Conservation (phyloP, 2,329 filamentous ascomycete genomes). For the Elsinoe arachidis region DNA sequence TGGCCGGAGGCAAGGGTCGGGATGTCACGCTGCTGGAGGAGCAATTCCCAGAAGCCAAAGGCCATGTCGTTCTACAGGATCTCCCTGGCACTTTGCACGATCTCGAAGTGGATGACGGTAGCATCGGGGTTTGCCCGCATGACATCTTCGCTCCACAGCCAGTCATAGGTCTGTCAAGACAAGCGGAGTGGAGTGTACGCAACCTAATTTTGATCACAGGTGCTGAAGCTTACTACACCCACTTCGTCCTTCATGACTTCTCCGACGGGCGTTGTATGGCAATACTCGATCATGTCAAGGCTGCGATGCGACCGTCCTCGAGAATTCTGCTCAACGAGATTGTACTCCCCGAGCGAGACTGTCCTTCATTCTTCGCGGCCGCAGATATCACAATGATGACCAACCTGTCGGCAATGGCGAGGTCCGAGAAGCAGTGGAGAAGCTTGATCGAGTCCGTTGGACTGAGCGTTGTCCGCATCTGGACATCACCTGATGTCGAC, state of each 20-base stretch:
- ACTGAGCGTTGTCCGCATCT: slow-evolving; percentile 24
- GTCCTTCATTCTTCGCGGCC: slow-evolving; percentile 25
- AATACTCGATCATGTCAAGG: slow-evolving; percentile 27
- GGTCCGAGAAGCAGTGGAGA: slow-evolving; percentile 26
- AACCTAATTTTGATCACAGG: slow-evolving; percentile 19
- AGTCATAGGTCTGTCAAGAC: not conserved
- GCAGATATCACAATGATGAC: slow-evolving; percentile 35
- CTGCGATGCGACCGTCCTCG: slow-evolving; percentile 34
- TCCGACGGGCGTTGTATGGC: slow-evolving; percentile 28
- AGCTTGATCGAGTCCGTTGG: slow-evolving; percentile 22
- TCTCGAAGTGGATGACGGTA: not conserved
- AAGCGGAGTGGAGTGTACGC: not conserved
- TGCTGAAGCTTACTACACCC: slow-evolving; percentile 35
- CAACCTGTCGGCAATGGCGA: slow-evolving; percentile 37
- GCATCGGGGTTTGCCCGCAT: not conserved
- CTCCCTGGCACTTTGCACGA: not conserved
- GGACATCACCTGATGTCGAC: slow-evolving; percentile 13
- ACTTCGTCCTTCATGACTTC: slow-evolving; percentile 38
- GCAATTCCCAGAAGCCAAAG: slow-evolving; percentile 27
- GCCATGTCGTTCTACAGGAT: not conserved
- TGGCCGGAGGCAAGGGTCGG: slow-evolving; percentile 33
- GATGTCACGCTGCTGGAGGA: slow-evolving; percentile 28
- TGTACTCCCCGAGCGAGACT: slow-evolving; percentile 29
- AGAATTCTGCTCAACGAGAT: slow-evolving; percentile 34
- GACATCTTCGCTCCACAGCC: not conserved